Conservation (phyloP, 2,329 filamentous ascomycete genomes). For the Massarina eburnea region DNA sequence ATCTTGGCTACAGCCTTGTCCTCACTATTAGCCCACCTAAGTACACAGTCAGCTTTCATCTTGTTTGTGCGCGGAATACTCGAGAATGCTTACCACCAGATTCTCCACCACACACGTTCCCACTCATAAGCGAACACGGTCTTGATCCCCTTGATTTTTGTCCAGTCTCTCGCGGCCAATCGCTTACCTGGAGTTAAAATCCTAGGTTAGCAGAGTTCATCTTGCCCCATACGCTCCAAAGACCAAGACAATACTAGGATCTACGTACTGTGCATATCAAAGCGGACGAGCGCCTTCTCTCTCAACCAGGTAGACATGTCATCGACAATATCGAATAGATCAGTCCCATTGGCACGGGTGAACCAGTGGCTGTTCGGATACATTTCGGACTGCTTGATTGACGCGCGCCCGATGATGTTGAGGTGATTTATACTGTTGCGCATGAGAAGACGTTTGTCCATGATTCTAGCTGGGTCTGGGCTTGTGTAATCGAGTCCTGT, state of each 20-base stretch:
- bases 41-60: too few species aligned
- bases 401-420: conserved; percentile 12
- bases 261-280: conserved; percentile 6
- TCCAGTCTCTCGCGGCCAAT: not conserved
- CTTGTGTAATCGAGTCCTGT: not conserved
- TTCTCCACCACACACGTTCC: conserved; percentile 15
- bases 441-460: not conserved
- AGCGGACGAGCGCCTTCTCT: conserved; percentile 8
- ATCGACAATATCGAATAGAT: conserved; percentile 8
- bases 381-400: conserved; percentile 10
- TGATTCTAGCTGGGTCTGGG: not conserved
- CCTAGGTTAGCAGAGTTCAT: not conserved
- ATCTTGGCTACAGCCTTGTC: conserved; percentile 25
- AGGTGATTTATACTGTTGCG: conserved; percentile 3
- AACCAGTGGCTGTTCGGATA: not conserved
- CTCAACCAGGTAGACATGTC: conserved; percentile 7
- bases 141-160: conserved; percentile 1
- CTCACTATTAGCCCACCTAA: conserved; percentile 28
- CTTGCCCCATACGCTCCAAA: too few species aligned
- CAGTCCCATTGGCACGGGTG: not conserved
- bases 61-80: too few species aligned
- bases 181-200: not conserved
- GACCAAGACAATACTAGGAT: not conserved
- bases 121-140: conserved; percentile 13
- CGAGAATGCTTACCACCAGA: too few species aligned